phyloP scores from a whole-genome alignment of 164 flowering plant species.

The Warburgia ugandensis region DNA sequence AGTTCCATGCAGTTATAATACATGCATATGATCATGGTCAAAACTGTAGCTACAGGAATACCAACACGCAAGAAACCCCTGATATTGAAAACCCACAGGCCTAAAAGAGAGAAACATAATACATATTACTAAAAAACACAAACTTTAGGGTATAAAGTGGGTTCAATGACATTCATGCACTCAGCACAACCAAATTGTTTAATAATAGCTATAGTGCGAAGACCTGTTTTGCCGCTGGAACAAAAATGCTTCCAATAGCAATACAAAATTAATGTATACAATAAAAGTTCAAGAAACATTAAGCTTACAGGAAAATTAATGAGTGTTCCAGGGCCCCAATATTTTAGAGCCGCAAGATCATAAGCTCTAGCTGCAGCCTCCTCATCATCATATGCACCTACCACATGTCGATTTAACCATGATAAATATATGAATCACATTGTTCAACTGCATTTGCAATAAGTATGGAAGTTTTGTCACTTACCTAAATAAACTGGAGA shows the following conservation, averaged over 20 bases:
- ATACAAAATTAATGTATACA: not conserved
- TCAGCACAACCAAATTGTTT: too few relatives aligned
- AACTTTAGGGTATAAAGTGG: too few relatives aligned
- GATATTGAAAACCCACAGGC: too few relatives aligned
- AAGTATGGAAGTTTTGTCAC: slow-evolving; percentile 12
- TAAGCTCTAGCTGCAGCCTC: slow-evolving; percentile 99
- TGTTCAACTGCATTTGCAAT: slow-evolving; percentile 1
- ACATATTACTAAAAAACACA: too few relatives aligned
- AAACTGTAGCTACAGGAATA: too few relatives aligned
- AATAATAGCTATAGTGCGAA: too few relatives aligned
- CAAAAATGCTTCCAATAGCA: not conserved
- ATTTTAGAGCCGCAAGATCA: slow-evolving; percentile 98
- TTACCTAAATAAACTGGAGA: slow-evolving; percentile 84
- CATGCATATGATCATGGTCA: too few relatives aligned
- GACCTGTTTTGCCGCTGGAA: too few relatives aligned
- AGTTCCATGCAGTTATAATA: not conserved
- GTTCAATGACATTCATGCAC: too few relatives aligned
- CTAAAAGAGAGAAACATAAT: too few relatives aligned
- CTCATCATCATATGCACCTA: slow-evolving; percentile 99
- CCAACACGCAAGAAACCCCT: too few relatives aligned
- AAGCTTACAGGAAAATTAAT: slow-evolving; percentile 94
- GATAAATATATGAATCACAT: slow-evolving; percentile 2
- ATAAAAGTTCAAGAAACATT: not conserved
- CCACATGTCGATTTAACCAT: slow-evolving; percentile 2
- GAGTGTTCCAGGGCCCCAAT: slow-evolving; percentile 99